Conservation (phyloP, 1,139 yeast genomes). For the Pichia sp. region DNA sequence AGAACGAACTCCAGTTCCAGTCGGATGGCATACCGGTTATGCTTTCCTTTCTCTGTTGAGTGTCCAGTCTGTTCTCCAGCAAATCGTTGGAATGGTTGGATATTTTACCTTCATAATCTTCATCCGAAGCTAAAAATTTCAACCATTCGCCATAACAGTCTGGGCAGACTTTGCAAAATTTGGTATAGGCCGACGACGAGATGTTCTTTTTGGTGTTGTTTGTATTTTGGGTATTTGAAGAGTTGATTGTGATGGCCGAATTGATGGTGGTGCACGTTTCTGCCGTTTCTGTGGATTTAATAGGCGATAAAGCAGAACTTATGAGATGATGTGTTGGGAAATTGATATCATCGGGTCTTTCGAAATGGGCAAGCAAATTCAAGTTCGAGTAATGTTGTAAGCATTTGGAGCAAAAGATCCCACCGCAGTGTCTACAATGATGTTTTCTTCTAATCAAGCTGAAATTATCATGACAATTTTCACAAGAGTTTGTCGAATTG, state of each 20-base stretch:
- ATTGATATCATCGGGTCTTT: conserved; percentile 38
- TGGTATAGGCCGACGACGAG: conserved; percentile 11
- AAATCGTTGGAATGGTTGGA: conserved; percentile 8
- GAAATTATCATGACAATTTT: conserved; percentile 25
- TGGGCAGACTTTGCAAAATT: conserved; percentile 30
- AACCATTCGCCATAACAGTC: conserved; percentile 27
- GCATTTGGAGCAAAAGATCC: conserved; percentile 71
- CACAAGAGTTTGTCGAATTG: conserved; percentile 21
- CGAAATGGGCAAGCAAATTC: conserved; percentile 69
- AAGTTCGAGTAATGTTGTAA: conserved; percentile 52
- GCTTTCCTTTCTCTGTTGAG: conserved; percentile 23
- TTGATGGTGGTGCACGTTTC: conserved; percentile 6
- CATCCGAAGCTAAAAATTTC: conserved; percentile 26
- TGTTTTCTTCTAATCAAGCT: conserved; percentile 56
- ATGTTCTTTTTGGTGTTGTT: neutral
- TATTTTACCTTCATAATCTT: conserved; percentile 25
- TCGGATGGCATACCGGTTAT: conserved; percentile 57
- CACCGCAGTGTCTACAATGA: conserved; percentile 71
- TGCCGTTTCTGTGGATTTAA: conserved; percentile 13
- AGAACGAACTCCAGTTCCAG: conserved; percentile 77
- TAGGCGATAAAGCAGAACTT: conserved; percentile 5
- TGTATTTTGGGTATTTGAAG: neutral
- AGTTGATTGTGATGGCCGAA: conserved; percentile 8
- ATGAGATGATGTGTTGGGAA: conserved; percentile 27
- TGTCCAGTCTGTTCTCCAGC: conserved; percentile 7